Evolutionary conservation across 78 protist genomes (phyloP), one percentile per base, ranked within the genome.

Genomic region (Dictyostelium capitatum): DNA sequence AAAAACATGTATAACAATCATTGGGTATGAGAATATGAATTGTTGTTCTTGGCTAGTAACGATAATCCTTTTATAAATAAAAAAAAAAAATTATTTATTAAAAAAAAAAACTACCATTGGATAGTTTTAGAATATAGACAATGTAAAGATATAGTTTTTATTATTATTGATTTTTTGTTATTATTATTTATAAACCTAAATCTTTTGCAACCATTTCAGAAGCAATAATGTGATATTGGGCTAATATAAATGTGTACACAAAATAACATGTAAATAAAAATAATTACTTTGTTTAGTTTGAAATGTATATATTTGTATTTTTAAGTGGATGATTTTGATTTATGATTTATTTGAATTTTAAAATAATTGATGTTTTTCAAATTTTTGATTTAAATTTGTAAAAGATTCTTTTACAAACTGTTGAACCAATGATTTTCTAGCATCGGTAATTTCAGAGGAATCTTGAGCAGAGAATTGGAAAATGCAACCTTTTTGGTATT

Each of bases 181-280:
- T n/a, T n/a, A 37, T 3, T 37, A 37, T 57, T 83, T 79, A 54
- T 30, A 94, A 48, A 72, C 74, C 72, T 46, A 97, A 89, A 80
- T 97, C 98, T 83, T 92, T 95, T 0, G 98, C 89, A 69, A 97
- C 79, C 98, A 95, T 97, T 47, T 85, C 82, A n/a, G 90, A 80
- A 12, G 93, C 84, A 47, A 95, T 95, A 85, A 25, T 54, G 47
- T 97, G 98, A 69, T 95, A 95, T 59, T 67, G 43, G 59, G 50
- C n/a, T n/a, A n/a, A n/a, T n/a, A n/a, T n/a, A n/a, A n/a, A n/a
- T n/a, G n/a, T n/a, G n/a, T n/a, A n/a, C n/a, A n/a, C n/a, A n/a
- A n/a, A n/a, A n/a, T n/a, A n/a, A n/a, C n/a, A n/a, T n/a, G n/a
- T n/a, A n/a, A n/a, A n/a, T n/a, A n/a, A n/a, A n/a, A n/a, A n/a